Evolutionary conservation across 345 rosid species (phyloP).

Genomic region (Lenwebbia sp.): DNA sequence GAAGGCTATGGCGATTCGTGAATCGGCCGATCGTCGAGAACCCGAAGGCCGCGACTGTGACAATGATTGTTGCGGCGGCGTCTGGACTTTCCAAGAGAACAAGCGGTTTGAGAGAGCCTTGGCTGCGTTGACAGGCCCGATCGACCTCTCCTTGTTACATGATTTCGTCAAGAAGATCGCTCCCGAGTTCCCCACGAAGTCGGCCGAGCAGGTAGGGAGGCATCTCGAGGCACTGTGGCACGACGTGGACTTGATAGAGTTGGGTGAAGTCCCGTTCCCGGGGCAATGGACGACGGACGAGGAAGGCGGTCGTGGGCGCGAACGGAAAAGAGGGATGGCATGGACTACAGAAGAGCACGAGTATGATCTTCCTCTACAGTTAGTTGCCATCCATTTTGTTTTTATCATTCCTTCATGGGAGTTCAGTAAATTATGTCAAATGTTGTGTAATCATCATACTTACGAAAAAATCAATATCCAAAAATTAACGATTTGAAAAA

Average conservation of each 20-base stretch:
- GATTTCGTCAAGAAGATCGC: neutral
- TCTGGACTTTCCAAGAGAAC: slow-evolving; percentile 3
- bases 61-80: neutral
- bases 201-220: neutral
- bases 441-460: no score
- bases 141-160: neutral
- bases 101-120: slow-evolving; percentile 1
- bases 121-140: neutral
- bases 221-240: neutral
- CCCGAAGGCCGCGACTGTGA: neutral
- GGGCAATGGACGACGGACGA: neutral
- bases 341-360: neutral
- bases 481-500: no score
- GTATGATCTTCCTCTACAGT: neutral
- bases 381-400: neutral
- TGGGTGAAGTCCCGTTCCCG: neutral
- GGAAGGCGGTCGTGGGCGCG: neutral
- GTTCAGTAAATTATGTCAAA: no score
- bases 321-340: neutral
- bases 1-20: neutral
- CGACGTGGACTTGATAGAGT: neutral
- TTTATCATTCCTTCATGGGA: neutral
- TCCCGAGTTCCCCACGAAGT: neutral
- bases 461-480: no score
- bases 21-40: neutral